phyloP scores from a whole-genome alignment of 2,329 filamentous ascomycete genomes.

The Fusarium sp. region DNA sequence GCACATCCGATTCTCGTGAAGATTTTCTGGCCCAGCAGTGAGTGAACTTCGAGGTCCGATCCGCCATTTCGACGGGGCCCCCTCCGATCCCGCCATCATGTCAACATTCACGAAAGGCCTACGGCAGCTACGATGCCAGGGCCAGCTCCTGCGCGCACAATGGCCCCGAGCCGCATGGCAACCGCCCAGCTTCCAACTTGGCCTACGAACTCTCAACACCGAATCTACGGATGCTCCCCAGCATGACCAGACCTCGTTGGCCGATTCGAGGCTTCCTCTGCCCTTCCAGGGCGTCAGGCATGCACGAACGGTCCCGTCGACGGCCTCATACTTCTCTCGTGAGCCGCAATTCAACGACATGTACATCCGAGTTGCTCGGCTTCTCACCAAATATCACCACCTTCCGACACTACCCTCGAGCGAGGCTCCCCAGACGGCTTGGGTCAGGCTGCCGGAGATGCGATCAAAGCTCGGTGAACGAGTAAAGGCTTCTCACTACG shows the following conservation, averaged over 20 bases:
- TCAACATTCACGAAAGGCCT: conserved; percentile 48
- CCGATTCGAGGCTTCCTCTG: conserved; percentile 39
- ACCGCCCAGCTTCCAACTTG: conserved; percentile 38
- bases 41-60: conserved; percentile 35
- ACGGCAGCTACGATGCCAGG: conserved; percentile 50
- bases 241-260: conserved; percentile 23
- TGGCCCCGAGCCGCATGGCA: conserved; percentile 42
- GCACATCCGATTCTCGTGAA: conserved; percentile 31
- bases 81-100: conserved; percentile 46
- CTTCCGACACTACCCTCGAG: conserved; percentile 75
- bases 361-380: conserved; percentile 76
- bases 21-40: conserved; percentile 39
- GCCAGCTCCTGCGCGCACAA: conserved; percentile 45
- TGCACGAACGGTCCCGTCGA: conserved; percentile 82
- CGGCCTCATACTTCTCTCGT: conserved; percentile 94
- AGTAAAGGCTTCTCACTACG: conserved; percentile 81
- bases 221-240: conserved; percentile 26
- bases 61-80: conserved; percentile 38
- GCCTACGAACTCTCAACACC: conserved; percentile 43
- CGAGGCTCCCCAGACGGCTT: conserved; percentile 79
- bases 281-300: conserved; percentile 53
- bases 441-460: conserved; percentile 84
- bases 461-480: conserved; percentile 76
- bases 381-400: conserved; percentile 77
- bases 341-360: conserved; percentile 88